A percentile compares a stretch with the other conserved stretches of the same genome.
phyloP scores from a whole-genome alignment of 164 flowering plant species.

The Aristolochia contorta region DNA sequence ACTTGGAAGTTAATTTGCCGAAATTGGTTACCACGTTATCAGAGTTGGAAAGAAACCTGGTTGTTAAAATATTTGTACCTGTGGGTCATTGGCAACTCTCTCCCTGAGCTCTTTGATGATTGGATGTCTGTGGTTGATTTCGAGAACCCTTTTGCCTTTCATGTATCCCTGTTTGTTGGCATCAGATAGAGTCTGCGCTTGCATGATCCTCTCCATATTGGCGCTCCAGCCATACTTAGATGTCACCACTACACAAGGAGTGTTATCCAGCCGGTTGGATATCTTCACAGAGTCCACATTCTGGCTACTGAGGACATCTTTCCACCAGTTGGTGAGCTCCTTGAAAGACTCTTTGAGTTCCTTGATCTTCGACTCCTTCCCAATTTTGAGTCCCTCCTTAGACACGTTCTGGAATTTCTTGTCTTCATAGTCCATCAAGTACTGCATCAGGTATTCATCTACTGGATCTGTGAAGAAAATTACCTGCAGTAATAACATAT shows the following conservation, averaged over 20 bases:
- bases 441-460: constrained; percentile 95
- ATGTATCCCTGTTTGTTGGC: constrained; percentile 88
- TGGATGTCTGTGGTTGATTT: constrained; percentile 92
- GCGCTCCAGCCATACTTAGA: constrained; percentile 98
- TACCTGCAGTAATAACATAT: constrained; percentile 41
- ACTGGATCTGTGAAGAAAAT: constrained; percentile 98
- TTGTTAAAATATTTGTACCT: constrained; percentile 33
- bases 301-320: constrained; percentile 58
- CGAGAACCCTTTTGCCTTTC: constrained; percentile 96
- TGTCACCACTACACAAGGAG: constrained; percentile 95
- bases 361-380: constrained; percentile 73
- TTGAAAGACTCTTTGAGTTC: constrained; percentile 89
- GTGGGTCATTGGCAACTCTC: constrained; percentile 61
- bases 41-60: neutral
- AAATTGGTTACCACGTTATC: neutral
- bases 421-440: constrained; percentile 94
- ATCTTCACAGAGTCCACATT: constrained; percentile 90
- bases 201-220: constrained; percentile 97
- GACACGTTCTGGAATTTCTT: constrained; percentile 93
- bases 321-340: constrained; percentile 97
- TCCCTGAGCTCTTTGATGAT: constrained; percentile 89
- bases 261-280: constrained; percentile 75
- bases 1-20: neutral
- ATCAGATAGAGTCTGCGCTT: constrained; percentile 90
- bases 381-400: constrained; percentile 90